Conservation (phyloP, 1,284 basidiomycete genomes). For the Boletus smithii region DNA sequence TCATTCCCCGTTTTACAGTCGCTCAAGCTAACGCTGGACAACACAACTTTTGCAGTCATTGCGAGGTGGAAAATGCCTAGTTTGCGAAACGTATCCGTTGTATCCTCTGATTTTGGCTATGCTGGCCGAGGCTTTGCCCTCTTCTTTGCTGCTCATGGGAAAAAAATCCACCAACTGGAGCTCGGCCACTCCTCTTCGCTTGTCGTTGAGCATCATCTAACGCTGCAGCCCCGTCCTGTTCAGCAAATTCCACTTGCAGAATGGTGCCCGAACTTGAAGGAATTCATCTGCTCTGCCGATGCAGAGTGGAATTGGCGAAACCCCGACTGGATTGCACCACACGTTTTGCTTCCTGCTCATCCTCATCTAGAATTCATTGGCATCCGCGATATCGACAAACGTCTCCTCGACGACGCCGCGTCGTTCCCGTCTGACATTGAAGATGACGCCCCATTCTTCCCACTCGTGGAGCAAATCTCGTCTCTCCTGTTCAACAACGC, state of each 20-base stretch:
- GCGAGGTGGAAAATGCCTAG: slow-evolving; percentile 57
- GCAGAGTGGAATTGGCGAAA: slow-evolving; percentile 76
- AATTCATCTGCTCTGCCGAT: slow-evolving; percentile 70
- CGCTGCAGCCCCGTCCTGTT: slow-evolving; percentile 38
- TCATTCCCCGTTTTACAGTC: slow-evolving; percentile 56
- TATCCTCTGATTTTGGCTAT: slow-evolving; percentile 66
- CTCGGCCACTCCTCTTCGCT: slow-evolving; percentile 65
- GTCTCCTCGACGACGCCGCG: slow-evolving; percentile 44
- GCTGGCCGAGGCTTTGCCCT: slow-evolving; percentile 56
- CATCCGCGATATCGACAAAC: slow-evolving; percentile 64
- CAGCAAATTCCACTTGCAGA: slow-evolving; percentile 48
- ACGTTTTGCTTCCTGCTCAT: slow-evolving; percentile 63
- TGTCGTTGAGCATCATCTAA: slow-evolving; percentile 61
- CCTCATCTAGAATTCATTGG: slow-evolving; percentile 62
- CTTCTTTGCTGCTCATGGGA: slow-evolving; percentile 65
- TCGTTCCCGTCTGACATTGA: slow-evolving; percentile 31
- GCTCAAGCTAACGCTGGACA: slow-evolving; percentile 66
- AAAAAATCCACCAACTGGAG: slow-evolving; percentile 59
- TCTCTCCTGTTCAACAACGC: slow-evolving; percentile 54
- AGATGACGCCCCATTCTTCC: slow-evolving; percentile 55
- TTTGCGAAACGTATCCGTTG: slow-evolving; percentile 58
- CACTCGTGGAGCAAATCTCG: slow-evolving; percentile 60
- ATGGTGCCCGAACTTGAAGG: slow-evolving; percentile 62
- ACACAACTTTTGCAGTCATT: slow-evolving; percentile 63
- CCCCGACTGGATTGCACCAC: slow-evolving; percentile 77